phyloP scores from a whole-genome alignment of 805 yeast species.

The Wickerhamomyces bovis region DNA sequence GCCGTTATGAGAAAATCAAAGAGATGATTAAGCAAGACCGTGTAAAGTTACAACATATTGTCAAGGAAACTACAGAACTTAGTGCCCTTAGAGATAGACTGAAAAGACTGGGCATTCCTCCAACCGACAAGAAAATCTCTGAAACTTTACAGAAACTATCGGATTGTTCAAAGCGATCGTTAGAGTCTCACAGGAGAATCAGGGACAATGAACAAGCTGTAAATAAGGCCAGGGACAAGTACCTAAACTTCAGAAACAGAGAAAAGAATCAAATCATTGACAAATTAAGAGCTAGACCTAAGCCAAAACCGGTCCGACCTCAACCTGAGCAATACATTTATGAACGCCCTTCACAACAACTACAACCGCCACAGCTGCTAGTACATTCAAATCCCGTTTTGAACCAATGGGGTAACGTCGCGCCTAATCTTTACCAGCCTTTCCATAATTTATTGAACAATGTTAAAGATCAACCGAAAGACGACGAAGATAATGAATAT shows the following conservation, averaged over 20 bases:
- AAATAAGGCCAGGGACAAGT: background rate
- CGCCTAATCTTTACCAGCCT: background rate
- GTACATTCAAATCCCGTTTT: background rate
- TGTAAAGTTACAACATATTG: background rate
- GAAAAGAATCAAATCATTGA: background rate
- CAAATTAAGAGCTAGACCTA: slow-evolving; percentile 1
- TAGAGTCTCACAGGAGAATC: background rate
- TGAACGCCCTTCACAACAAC: background rate
- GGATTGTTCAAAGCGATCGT: slow-evolving; percentile 5
- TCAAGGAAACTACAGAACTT: background rate
- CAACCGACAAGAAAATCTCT: slow-evolving; percentile 1
- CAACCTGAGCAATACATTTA: background rate
- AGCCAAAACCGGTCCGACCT: background rate
- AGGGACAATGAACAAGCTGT: background rate
- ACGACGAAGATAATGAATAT: background rate
- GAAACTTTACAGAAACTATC: background rate
- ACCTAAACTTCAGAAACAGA: slow-evolving; percentile 4
- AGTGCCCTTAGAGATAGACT: slow-evolving; percentile 2
- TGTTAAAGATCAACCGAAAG: background rate
- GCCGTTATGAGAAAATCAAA: background rate
- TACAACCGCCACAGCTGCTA: background rate
- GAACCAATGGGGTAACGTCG: background rate
- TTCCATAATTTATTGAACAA: background rate
- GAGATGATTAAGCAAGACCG: background rate
- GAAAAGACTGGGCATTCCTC: slow-evolving; percentile 3